Evolutionary conservation across 1,284 basidiomycete genomes (phyloP), one percentile per base, ranked within the genome.

Genomic region (Moesziomyces aphidis): DNA sequence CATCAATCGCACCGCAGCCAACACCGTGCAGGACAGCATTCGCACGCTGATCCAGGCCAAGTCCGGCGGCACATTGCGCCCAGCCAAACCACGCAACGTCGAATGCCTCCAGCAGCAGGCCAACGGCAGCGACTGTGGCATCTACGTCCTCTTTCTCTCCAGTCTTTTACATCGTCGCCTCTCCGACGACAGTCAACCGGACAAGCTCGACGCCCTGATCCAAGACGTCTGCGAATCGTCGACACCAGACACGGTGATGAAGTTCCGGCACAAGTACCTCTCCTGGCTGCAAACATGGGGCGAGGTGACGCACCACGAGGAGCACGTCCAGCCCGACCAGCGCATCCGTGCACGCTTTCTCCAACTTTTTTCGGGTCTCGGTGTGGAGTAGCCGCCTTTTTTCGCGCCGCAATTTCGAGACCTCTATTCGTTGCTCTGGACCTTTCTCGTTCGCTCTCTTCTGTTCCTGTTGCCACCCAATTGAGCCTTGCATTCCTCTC

Each of bases 121-220:
- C 34, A 73, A 68, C 28, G 55, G 71, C 50, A 73, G 71, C 42
- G 71, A 73, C 48, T 73, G 71, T 47, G 71, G 71, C 24, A 62
- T 73, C 51, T 73, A 68, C 42, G 71, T 65, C 39, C 47, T 73
- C 42, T 58, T 61, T 23, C 71, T 73, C 23, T 64, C 65, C 36
- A 73, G 70, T 42, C 64, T 73, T 0, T 46, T 73, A 13, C 64
- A 73, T n/a, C 60, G 56, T 17, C 47, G 50, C 21, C 63, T 73
- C 43, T 56, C 49, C 43, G n/a, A n/a, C 13, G 39, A 56, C 22
- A 19, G 57, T 19, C 2, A 48, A 11, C 23, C 51, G n/a, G 47
- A 49, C 42, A 48, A 60, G 39, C 55, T 73, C 43, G 22, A 28
- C 4, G 13, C 46, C 8, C 51, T 67, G 24, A 48, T 73, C 34